A percentile compares a stretch with the other conserved stretches of the same genome.
These are phyloP conservation scores for Pleurotus sapidus DNA, from an alignment of 768 basidiomycete genomes.

Conservation along the genomic window DNA sequence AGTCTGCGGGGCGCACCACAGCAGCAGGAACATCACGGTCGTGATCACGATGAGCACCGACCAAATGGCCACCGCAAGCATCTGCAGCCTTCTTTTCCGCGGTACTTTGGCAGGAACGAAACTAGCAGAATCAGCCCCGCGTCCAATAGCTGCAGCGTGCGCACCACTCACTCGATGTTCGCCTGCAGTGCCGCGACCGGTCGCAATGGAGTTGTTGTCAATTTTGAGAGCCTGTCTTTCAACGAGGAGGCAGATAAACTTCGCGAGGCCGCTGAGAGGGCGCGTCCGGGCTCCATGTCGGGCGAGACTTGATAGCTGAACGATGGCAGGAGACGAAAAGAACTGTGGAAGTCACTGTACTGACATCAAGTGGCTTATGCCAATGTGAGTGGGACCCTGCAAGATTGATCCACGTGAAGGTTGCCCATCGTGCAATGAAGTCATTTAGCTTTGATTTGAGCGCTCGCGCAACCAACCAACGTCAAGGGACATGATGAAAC, in stretches of 20 bases:
- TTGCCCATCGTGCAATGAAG: not conserved
- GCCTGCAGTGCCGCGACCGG: constrained; percentile 66
- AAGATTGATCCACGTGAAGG: not conserved
- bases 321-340: not conserved
- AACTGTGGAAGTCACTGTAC: not conserved
- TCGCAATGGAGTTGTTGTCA: constrained; percentile 55
- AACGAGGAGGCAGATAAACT: constrained; percentile 61
- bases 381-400: not conserved
- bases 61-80: constrained; percentile 85
- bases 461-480: not conserved
- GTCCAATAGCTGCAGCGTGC: not conserved
- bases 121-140: constrained; percentile 28
- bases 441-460: not conserved
- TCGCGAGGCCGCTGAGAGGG: constrained; percentile 38
- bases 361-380: not conserved
- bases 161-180: constrained; percentile 59
- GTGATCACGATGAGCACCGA: constrained; percentile 75
- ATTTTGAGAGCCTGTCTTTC: constrained; percentile 57
- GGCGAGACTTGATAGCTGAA: constrained; percentile 1
- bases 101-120: constrained; percentile 90
- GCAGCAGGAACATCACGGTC: constrained; percentile 66
- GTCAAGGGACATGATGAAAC: not conserved
- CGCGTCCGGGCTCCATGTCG: constrained; percentile 20
- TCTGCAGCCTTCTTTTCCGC: constrained; percentile 82
- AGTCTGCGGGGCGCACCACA: constrained; percentile 58